Conservation (phyloP, 139 green algal genomes). For the Chlamydomonas schloesseri region DNA sequence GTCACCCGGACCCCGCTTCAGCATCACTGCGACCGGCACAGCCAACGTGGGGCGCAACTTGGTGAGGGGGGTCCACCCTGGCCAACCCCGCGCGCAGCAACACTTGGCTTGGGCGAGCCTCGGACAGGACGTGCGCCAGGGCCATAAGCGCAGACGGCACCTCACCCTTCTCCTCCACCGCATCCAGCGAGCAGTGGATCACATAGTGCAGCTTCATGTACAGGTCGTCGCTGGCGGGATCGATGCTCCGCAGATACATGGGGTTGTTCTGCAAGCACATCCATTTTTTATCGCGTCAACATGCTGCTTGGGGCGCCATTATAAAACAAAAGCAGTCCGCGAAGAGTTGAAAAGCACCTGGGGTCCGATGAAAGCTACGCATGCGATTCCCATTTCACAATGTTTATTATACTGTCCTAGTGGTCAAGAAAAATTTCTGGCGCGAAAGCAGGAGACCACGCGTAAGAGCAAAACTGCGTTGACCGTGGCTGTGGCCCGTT, state of each 20-base stretch:
- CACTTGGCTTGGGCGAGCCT: too few species aligned
- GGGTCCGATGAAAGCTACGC: conserved; percentile 29
- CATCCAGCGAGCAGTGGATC: conserved; percentile 88
- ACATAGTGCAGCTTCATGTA: conserved; percentile 89
- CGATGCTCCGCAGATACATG: conserved; percentile 81
- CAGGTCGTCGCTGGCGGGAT: conserved; percentile 60
- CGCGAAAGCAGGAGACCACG: neutral
- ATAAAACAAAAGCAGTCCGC: too few species aligned
- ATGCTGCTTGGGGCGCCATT: too few species aligned
- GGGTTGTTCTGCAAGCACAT: conserved; percentile 79
- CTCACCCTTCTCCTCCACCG: conserved; percentile 84
- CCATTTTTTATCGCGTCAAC: neutral
- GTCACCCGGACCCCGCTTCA: conserved; percentile 55
- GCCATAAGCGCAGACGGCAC: too few species aligned
- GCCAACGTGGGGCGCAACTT: too few species aligned
- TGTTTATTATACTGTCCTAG: too few species aligned
- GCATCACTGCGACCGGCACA: conserved; percentile 31
- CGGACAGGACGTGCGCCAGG: too few species aligned
- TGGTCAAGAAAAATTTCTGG: neutral
- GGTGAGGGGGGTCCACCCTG: too few species aligned
- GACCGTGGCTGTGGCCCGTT: too few species aligned
- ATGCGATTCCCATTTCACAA: conserved; percentile 11
- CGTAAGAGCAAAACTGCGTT: too few species aligned
- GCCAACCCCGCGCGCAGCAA: too few species aligned
- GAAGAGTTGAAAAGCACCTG: too few species aligned